Evolutionary conservation across 768 basidiomycete genomes (phyloP).

Genomic region (Coprinopsis marcescibilis): DNA sequence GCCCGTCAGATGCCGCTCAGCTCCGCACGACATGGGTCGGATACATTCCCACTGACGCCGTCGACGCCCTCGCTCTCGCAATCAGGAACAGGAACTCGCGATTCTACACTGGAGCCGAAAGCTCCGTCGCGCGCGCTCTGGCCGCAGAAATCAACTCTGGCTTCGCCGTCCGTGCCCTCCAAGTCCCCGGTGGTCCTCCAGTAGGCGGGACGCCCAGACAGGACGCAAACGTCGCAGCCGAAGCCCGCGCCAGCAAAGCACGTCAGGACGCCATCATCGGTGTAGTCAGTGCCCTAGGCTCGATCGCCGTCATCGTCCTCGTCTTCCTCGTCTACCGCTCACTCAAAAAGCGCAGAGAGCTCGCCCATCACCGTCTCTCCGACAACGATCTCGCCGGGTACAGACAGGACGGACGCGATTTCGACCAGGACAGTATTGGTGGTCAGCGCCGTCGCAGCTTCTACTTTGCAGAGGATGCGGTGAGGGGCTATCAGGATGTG

Average conservation of each 20-base stretch:
- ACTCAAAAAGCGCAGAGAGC: slow-evolving; percentile 58
- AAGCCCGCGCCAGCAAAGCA: slow-evolving; percentile 33
- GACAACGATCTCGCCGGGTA: slow-evolving; percentile 43
- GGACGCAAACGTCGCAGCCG: slow-evolving; percentile 15
- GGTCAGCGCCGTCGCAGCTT: slow-evolving; percentile 71
- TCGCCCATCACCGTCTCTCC: slow-evolving; percentile 66
- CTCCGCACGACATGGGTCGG: slow-evolving; percentile 70
- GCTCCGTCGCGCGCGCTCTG: slow-evolving; percentile 44
- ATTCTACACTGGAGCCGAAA: slow-evolving; percentile 54
- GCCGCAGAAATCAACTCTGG: slow-evolving; percentile 67
- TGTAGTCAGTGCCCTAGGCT: slow-evolving; percentile 79
- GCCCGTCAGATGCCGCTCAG: slow-evolving; percentile 36
- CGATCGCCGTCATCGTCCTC: slow-evolving; percentile 66
- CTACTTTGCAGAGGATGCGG: slow-evolving; percentile 82
- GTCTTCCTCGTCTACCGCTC: slow-evolving; percentile 67
- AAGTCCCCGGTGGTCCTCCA: slow-evolving; percentile 27
- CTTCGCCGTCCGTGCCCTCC: slow-evolving; percentile 48
- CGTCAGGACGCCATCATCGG: slow-evolving; percentile 88
- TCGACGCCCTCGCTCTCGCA: slow-evolving; percentile 57
- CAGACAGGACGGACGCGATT: slow-evolving; percentile 62
- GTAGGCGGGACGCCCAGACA: slow-evolving; percentile 15
- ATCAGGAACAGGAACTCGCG: slow-evolving; percentile 54
- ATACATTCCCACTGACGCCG: slow-evolving; percentile 53
- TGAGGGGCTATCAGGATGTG: slow-evolving; percentile 51
- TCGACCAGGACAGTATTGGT: slow-evolving; percentile 72